Conservation (phyloP, 495 filamentous ascomycete genomes). For the Penicillium taxi region DNA sequence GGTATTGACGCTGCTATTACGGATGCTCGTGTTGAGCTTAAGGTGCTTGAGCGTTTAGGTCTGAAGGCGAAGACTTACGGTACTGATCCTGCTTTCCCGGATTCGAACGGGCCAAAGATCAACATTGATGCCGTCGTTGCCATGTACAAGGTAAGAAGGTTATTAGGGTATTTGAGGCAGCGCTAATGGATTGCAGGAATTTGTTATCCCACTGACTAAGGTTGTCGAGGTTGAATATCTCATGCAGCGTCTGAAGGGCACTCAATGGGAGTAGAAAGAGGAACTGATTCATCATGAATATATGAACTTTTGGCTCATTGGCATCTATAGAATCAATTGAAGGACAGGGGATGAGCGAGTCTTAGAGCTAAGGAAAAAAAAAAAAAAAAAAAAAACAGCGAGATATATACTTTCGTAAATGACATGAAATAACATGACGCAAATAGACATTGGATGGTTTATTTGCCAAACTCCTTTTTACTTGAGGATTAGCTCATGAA, state of each 20-base stretch:
- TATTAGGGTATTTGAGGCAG: neutral
- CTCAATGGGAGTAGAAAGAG: conserved; percentile 47
- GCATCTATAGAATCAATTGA: conserved; percentile 8
- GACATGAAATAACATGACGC: conserved; percentile 17
- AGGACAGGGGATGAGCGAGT: neutral
- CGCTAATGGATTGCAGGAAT: conserved; percentile 50
- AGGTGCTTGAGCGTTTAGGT: conserved; percentile 79
- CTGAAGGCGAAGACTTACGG: conserved; percentile 95
- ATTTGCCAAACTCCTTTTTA: too few species aligned
- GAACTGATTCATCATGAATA: conserved; percentile 12
- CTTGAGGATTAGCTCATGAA: conserved; percentile 48
- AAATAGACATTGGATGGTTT: conserved; percentile 6
- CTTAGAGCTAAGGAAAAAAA: conserved; percentile 2
- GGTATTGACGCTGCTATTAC: conserved; percentile 90
- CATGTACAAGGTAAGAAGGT: conserved; percentile 69
- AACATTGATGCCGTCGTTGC: conserved; percentile 85
- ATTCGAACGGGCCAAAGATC: conserved; percentile 60
- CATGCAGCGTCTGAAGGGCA: conserved; percentile 78
- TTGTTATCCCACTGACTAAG: conserved; percentile 94
- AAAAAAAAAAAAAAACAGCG: conserved; percentile 10
- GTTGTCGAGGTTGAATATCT: conserved; percentile 96
- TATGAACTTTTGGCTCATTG: conserved; percentile 15
- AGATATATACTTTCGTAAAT: conserved; percentile 21
- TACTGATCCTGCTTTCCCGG: conserved; percentile 69
- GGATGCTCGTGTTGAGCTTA: conserved; percentile 77